These are phyloP conservation scores for Scheffersomyces illinoinensis DNA, from an alignment of 1,139 yeast species.

Conservation along the genomic window DNA sequence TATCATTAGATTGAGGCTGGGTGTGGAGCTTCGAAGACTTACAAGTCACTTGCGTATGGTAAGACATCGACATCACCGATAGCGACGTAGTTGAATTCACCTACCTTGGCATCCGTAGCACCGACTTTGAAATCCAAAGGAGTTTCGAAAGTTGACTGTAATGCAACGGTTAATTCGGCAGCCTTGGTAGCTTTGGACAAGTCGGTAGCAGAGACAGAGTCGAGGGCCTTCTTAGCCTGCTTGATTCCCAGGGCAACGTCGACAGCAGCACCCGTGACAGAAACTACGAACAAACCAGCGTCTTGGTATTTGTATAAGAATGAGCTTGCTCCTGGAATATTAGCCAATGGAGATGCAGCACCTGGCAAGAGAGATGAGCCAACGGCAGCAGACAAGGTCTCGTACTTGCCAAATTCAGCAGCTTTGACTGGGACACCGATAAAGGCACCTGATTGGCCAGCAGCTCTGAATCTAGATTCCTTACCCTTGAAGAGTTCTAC, in stretches of 20 bases:
- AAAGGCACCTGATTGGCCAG: constrained; percentile 70
- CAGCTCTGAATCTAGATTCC: constrained; percentile 70
- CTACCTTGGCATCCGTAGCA: constrained; percentile 49
- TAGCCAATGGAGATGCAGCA: constrained; percentile 46
- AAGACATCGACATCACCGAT: constrained; percentile 86
- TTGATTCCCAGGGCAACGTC: constrained; percentile 63
- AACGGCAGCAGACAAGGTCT: constrained; percentile 72
- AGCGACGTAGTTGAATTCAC: constrained; percentile 81
- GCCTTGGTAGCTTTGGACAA: constrained; percentile 44
- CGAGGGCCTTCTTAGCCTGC: constrained; percentile 59
- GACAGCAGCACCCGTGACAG: constrained; percentile 62
- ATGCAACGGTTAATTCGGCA: constrained; percentile 49
- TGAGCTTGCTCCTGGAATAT: constrained; percentile 59
- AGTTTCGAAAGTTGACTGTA: constrained; percentile 50
- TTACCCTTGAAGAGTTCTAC: constrained; percentile 59
- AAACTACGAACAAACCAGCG: constrained; percentile 78
- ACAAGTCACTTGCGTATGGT: constrained; percentile 91
- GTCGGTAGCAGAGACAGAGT: constrained; percentile 35
- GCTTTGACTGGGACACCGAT: constrained; percentile 79
- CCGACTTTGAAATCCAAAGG: constrained; percentile 49
- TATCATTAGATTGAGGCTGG: constrained; percentile 1
- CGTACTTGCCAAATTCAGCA: constrained; percentile 65
- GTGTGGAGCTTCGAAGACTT: constrained; percentile 16
- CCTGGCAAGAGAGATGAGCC: constrained; percentile 62
- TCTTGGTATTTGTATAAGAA: constrained; percentile 69